Conservation (phyloP, 768 basidiomycete species). For the Leccinum olivaceopallidum region DNA sequence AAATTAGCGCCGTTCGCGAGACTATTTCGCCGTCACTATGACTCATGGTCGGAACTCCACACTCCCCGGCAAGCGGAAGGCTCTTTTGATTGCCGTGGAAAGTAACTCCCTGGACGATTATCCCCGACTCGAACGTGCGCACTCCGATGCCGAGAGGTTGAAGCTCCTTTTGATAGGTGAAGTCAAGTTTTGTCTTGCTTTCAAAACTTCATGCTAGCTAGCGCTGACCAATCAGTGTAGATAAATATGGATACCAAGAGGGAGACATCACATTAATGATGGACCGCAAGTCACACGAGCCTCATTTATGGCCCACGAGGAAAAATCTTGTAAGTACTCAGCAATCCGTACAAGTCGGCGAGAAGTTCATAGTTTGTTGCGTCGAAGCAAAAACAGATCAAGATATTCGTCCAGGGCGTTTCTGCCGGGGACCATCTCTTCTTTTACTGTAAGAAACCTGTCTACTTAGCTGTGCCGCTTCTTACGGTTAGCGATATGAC, state of each 20-base stretch:
- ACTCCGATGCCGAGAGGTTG: slow-evolving; percentile 19
- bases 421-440: slow-evolving; percentile 52
- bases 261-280: slow-evolving; percentile 46
- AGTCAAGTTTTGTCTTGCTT: not conserved
- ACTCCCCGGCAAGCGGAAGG: slow-evolving; percentile 12
- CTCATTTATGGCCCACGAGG: slow-evolving; percentile 39
- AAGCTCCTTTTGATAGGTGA: slow-evolving; percentile 26
- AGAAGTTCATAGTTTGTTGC: not conserved
- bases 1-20: not conserved
- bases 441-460: slow-evolving; percentile 49
- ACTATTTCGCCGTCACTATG: slow-evolving; percentile 7
- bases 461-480: too few species aligned
- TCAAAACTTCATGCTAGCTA: not conserved
- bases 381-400: slow-evolving; percentile 42
- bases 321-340: slow-evolving; percentile 43
- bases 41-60: not conserved
- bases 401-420: slow-evolving; percentile 43
- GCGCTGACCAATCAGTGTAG: slow-evolving; percentile 6
- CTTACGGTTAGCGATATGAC: not conserved
- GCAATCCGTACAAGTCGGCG: not conserved
- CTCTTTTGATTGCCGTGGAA: slow-evolving; percentile 26
- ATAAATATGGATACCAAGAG: slow-evolving; percentile 38
- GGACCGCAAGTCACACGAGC: slow-evolving; percentile 30
- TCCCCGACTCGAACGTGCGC: slow-evolving; percentile 9
- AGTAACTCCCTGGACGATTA: not conserved